These are phyloP conservation scores for Naganishia liquefaciens DNA, from an alignment of 1,284 basidiomycete genomes.

Conservation along the genomic window DNA sequence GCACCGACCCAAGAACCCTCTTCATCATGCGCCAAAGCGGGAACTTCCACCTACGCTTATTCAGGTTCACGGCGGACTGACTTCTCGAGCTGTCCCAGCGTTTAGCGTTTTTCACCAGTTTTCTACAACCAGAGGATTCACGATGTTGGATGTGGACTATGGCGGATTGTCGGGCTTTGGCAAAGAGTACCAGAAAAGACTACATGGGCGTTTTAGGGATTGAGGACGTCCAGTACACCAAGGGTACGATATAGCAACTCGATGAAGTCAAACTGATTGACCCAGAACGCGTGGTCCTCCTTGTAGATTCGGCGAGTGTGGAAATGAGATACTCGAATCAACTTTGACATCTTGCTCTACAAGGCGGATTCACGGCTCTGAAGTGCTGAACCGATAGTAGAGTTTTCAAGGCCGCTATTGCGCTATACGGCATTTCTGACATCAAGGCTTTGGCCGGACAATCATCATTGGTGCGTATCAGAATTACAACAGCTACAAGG, in stretches of 20 bases:
- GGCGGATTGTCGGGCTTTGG: constrained; percentile 50
- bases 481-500: too few relatives aligned
- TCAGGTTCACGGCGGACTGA: constrained; percentile 50
- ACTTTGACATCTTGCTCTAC: not conserved
- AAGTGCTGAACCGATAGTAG: constrained; percentile 40
- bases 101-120: constrained; percentile 38
- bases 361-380: constrained; percentile 51
- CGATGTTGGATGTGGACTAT: constrained; percentile 44
- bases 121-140: constrained; percentile 44
- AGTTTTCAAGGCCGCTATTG: constrained; percentile 42
- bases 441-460: constrained; percentile 36
- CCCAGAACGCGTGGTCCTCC: constrained; percentile 38
- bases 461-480: constrained; percentile 25
- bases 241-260: constrained; percentile 47
- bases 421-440: constrained; percentile 44
- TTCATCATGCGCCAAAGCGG: constrained; percentile 37
- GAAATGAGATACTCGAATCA: not conserved
- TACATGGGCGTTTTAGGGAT: constrained; percentile 48
- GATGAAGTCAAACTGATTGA: constrained; percentile 40
- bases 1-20: constrained; percentile 47
- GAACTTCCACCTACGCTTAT: constrained; percentile 49
- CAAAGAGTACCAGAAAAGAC: constrained; percentile 44
- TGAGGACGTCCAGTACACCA: constrained; percentile 50
- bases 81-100: constrained; percentile 35
- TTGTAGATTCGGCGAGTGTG: constrained; percentile 42